phyloP scores from a whole-genome alignment of 2,329 filamentous ascomycete genomes.

The Pseudocercospora vitis region DNA sequence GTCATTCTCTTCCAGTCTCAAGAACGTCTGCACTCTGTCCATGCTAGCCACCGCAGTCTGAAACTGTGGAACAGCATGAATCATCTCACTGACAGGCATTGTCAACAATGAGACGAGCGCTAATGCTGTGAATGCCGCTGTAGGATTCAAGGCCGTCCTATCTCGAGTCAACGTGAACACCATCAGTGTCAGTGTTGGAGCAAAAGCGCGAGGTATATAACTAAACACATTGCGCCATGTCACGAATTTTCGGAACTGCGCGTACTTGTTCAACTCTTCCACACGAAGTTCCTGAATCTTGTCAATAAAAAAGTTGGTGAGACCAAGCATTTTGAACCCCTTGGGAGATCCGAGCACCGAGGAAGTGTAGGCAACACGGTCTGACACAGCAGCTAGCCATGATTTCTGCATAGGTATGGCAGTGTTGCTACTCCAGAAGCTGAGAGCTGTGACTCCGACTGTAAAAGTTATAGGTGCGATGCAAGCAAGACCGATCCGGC shows the following conservation, averaged over 20 bases:
- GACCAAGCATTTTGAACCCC: conserved; percentile 27
- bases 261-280: conserved; percentile 20
- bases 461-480: conserved; percentile 23
- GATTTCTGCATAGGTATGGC: conserved; percentile 24
- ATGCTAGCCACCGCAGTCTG: conserved; percentile 24
- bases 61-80: conserved; percentile 23
- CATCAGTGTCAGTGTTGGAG: conserved; percentile 22
- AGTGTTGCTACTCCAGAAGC: conserved; percentile 20
- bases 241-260: conserved; percentile 24
- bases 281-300: conserved; percentile 25
- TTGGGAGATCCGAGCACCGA: conserved; percentile 22
- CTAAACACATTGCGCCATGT: conserved; percentile 25
- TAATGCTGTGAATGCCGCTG: conserved; percentile 23
- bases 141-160: conserved; percentile 16
- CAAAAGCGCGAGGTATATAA: conserved; percentile 12
- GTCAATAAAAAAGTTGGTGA: conserved; percentile 20
- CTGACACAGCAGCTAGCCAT: conserved; percentile 21
- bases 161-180: conserved; percentile 20
- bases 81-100: conserved; percentile 19
- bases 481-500: conserved; percentile 25
- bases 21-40: conserved; percentile 25
- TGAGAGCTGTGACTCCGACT: conserved; percentile 16
- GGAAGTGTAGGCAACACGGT: conserved; percentile 24
- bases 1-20: conserved; percentile 5
- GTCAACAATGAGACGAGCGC: conserved; percentile 22